Conservation (phyloP, 1,139 yeast species). For the Diutina sp. region DNA sequence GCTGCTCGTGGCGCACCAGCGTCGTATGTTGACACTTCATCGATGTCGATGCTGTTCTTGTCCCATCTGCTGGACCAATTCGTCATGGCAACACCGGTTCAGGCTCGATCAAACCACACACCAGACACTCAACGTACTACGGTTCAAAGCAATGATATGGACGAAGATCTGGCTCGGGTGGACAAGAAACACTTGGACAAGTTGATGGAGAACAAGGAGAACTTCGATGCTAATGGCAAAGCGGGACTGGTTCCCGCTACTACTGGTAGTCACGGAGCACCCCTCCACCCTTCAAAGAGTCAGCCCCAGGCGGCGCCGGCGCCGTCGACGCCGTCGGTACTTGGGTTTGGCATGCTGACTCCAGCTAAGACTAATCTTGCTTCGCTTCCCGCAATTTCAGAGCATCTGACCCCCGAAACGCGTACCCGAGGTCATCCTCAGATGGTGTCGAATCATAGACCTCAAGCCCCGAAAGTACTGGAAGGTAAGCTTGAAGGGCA, state of each 20-base stretch:
- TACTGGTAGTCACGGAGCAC: neutral
- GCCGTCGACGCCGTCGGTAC: neutral
- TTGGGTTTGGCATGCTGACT: slow-evolving; percentile 1
- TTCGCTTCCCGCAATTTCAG: neutral
- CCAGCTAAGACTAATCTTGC: neutral
- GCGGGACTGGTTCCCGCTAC: neutral
- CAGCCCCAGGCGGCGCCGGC: neutral
- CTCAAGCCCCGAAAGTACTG: slow-evolving; percentile 22
- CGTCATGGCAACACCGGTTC: neutral
- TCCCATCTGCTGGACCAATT: neutral
- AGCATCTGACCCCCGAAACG: neutral
- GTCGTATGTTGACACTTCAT: neutral
- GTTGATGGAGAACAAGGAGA: slow-evolving; percentile 28
- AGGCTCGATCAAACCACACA: neutral
- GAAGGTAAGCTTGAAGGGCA: slow-evolving; percentile 18
- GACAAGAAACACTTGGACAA: slow-evolving; percentile 22
- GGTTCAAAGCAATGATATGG: slow-evolving; percentile 27
- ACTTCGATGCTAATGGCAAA: slow-evolving; percentile 12
- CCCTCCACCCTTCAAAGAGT: neutral
- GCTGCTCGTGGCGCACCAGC: neutral
- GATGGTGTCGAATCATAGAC: neutral
- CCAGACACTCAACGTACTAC: slow-evolving; percentile 33
- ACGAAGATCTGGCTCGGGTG: slow-evolving; percentile 13
- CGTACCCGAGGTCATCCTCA: neutral
- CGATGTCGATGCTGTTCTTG: neutral